Evolutionary conservation across 2,329 filamentous ascomycete species (phyloP), one percentile per base, ranked within the genome.

Genomic region (Cytospora piceicola): DNA sequence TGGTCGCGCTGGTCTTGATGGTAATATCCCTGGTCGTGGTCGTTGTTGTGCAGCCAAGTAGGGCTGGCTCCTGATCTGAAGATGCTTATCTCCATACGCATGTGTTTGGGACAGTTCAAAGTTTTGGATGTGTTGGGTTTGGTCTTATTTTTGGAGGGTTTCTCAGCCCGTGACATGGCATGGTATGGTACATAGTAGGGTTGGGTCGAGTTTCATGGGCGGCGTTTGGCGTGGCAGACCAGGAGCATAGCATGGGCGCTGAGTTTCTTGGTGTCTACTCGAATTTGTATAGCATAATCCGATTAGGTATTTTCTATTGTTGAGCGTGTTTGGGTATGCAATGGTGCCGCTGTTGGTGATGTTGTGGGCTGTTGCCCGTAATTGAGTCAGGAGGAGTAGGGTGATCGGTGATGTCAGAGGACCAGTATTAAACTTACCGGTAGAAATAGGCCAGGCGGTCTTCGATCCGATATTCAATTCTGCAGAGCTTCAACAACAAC

Each of bases 1-100:
- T 86, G 22, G 83, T 93, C 54, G 87, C 90, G 4, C 80, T 88
- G 73, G 81, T 83, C 4, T 80, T 90, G 67, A 90, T 90, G 82
- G 74, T 88, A 46, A 80, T 82, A 32, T 87, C 83, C 57, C 75
- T 90, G 67, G 24, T 65, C 11, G 63, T 65, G 32, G 63, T 65
- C 29, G 52, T 65, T 27, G 36, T 65, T 2, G 63, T 65, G 12
- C 63, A 62, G 27, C 63, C 63, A 11, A 34, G 32, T 22, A 17
- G 49, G 17, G 9, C 4, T n/a, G 30, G 9, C 12, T 20, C 46
- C 12, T 61, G 53, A 63, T 7, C 20, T n/a, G n/a, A 20, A 17
- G 15, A 17, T 1, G 11, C 12, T 14, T 3, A 1, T 15, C 4
- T 6, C 6, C 24, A 29, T 20, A 12, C 7, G n/a, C n/a, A 20